phyloP scores from a whole-genome alignment of 768 basidiomycete genomes.

The Dioszegia aurantiaca region DNA sequence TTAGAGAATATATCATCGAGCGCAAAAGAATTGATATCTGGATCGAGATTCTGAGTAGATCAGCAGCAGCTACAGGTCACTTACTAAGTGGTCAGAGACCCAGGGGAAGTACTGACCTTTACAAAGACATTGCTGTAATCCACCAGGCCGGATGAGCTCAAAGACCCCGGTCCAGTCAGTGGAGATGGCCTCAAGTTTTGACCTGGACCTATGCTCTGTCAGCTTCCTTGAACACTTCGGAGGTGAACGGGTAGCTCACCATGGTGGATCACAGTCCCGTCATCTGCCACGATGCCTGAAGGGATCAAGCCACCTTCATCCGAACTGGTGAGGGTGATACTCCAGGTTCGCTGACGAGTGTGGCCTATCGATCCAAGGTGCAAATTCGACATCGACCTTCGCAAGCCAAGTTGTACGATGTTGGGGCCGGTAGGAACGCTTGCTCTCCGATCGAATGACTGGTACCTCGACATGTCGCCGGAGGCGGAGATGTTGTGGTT shows the following conservation, averaged over 20 bases:
- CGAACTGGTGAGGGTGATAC: conserved; percentile 24
- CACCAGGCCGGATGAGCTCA: conserved; percentile 37
- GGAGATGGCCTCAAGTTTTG: conserved; percentile 34
- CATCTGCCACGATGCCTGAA: conserved; percentile 31
- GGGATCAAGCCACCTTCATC: conserved; percentile 28
- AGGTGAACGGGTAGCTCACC: no score
- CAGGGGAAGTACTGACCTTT: no score
- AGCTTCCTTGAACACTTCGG: no score
- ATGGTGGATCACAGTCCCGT: conserved; percentile 37
- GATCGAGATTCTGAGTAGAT: conserved; percentile 34
- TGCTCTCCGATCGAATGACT: not conserved
- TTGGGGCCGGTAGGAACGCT: not conserved
- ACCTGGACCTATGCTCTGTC: no score
- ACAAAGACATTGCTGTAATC: conserved; percentile 42
- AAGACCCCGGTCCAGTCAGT: conserved; percentile 32
- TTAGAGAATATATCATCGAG: conserved; percentile 31
- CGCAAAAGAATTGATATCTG: conserved; percentile 39
- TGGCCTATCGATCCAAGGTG: not conserved
- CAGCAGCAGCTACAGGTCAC: not conserved
- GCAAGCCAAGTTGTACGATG: not conserved
- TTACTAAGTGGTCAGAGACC: not conserved
- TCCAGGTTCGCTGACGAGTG: conserved; percentile 29
- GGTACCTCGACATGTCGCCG: no score
- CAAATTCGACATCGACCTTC: not conserved
- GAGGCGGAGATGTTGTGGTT: conserved; percentile 31